phyloP scores from a whole-genome alignment of 768 basidiomycete genomes.

The Tricholoma sp. region DNA sequence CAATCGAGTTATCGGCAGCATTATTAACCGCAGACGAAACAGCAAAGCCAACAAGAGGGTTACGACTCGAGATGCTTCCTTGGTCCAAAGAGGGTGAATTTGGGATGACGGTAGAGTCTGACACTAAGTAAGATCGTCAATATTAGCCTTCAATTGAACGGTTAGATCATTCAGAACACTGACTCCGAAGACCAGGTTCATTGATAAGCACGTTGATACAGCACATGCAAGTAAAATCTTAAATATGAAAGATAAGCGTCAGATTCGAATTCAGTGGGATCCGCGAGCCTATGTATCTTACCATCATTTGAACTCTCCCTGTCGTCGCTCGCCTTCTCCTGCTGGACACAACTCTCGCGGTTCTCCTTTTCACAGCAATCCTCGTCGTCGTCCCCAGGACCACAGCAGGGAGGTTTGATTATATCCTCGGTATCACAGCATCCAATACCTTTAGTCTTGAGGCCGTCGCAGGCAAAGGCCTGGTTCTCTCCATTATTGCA shows the following conservation, averaged over 20 bases:
- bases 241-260: not conserved
- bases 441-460: not conserved
- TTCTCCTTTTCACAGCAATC: not conserved
- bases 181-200: not conserved
- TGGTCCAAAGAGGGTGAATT: not conserved
- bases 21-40: not conserved
- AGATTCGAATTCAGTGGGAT: not conserved
- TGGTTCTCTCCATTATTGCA: not conserved
- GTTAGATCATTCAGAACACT: not conserved
- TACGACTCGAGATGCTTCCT: not conserved
- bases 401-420: not conserved
- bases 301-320: not conserved
- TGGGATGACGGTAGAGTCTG: not conserved
- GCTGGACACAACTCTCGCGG: not conserved
- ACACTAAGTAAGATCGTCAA: not conserved
- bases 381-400: not conserved
- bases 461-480: no score
- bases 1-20: not conserved
- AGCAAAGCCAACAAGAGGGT: not conserved
- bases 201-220: conserved; percentile 2
- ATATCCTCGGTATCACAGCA: not conserved
- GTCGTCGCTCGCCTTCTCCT: not conserved
- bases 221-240: conserved; percentile 4
- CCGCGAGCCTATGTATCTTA: not conserved
- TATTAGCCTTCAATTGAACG: no score